phyloP scores from a whole-genome alignment of 176 grass and related monocot genomes.

The Eragrostis curvula region DNA sequence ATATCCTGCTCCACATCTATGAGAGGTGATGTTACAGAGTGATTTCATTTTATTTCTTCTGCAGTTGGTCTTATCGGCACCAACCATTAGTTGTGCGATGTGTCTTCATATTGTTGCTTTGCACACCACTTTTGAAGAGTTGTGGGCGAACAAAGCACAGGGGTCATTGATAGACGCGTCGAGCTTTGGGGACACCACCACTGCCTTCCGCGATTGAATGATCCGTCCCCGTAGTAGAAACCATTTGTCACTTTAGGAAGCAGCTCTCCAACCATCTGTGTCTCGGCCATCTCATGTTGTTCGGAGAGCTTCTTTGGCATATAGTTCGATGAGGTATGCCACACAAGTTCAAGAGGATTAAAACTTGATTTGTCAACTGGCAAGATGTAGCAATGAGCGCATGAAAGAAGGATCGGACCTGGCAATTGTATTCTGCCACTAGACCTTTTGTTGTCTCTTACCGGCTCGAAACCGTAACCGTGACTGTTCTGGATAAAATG shows the following conservation, averaged over 20 bases:
- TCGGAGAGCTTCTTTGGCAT: conserved; percentile 39
- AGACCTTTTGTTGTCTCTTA: neutral
- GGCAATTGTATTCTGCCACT: neutral
- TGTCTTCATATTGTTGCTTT: neutral
- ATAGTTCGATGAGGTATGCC: neutral
- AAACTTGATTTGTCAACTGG: neutral
- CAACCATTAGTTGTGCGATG: too few relatives aligned
- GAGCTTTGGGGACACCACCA: conserved; percentile 32
- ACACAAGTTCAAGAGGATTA: conserved; percentile 7
- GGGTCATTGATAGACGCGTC: conserved; percentile 17
- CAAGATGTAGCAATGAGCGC: conserved; percentile 16
- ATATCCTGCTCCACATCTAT: neutral
- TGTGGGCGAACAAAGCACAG: conserved; percentile 30
- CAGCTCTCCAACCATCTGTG: neutral
- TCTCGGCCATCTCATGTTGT: conserved; percentile 15
- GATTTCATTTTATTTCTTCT: too few relatives aligned
- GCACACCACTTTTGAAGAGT: conserved; percentile 17
- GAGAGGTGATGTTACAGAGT: neutral
- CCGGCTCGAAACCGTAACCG: conserved; percentile 15
- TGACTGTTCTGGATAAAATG: neutral
- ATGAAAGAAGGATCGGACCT: neutral
- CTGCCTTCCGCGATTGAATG: neutral
- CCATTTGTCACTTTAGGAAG: conserved; percentile 12
- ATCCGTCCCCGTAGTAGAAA: neutral
- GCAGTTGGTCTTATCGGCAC: too few relatives aligned